Base-by-base conservation (phyloP, 2,329 filamentous ascomycete species). In the Colletotrichum limetticola region DNA sequence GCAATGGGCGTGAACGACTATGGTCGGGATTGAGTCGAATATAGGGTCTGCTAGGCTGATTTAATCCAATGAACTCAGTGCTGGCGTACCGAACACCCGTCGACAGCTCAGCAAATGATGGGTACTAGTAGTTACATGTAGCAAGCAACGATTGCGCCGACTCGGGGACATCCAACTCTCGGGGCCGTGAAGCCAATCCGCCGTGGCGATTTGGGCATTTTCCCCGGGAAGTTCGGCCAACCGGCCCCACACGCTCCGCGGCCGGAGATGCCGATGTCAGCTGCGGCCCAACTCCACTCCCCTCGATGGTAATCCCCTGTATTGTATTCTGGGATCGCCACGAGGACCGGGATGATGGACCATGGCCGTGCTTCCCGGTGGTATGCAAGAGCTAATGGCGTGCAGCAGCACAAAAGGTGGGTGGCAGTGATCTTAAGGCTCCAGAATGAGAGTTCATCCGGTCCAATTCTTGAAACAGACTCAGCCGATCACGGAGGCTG, bases 121-220 rank as follows among this genome's bases (percentile, higher is more conserved):
- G 32, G 32, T 12, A 35, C 32, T 12, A 35, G 32, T 35, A 35
- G 9, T 5, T 12, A 35, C 32, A 5, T 35, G 3, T 35, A 12
- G 19, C 1, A 19, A 42, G 42, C 42, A 19, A 49, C 3, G 1
- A 49, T 49, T 1, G 1, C 19, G 19, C 4, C 19, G 42, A n/a
- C 19, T 86, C 19, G 12, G 2, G 2, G 16, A 5, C 1, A 1
- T 12, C 19, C 7, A 19, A 32, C 3, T 46, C 5, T 55, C 24
- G n/a, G 30, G 14, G 11, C n/a, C 3, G 14, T 4, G 16, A 26
- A 5, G 52, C 16, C 11, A 32, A 16, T 56, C 62, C 32, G 62
- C 53, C 22, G 53, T 26, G 5, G 22, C 53, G 26, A 7, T 26
- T 30, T 11, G 30, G 5, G 30, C 7, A 8, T 42, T 22, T 2